A percentile compares a stretch with the other conserved stretches of the same genome.
phyloP scores from a whole-genome alignment of 257 asterid genomes.

The Nicotiana tomentosiformis region DNA sequence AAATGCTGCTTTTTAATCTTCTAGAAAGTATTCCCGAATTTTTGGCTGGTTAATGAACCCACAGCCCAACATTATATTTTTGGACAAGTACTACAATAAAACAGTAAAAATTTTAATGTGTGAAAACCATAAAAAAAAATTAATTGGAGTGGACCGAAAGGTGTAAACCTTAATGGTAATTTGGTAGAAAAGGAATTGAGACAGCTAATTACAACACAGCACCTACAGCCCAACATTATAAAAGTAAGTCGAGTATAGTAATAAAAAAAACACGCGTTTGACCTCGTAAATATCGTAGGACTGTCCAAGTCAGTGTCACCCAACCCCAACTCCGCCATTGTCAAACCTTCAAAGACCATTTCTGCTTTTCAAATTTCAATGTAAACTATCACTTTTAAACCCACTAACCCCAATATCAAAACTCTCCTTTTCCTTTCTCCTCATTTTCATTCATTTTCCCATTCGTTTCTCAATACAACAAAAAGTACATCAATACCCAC shows the following conservation, averaged over 20 bases:
- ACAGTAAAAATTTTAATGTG: too few species aligned
- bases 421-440: not conserved
- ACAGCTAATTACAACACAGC: conserved; percentile 9
- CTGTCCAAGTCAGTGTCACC: not conserved
- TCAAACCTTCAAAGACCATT: not conserved
- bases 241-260: not conserved
- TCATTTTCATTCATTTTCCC: not conserved
- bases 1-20: not conserved
- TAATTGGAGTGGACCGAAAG: too few species aligned
- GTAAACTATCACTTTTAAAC: not conserved
- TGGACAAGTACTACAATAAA: too few species aligned
- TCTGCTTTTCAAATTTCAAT: not conserved
- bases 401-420: not conserved
- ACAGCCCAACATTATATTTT: not conserved
- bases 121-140: too few species aligned
- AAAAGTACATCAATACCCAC: not conserved
- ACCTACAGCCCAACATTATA: not conserved
- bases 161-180: too few species aligned
- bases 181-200: not conserved
- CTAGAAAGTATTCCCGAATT: not conserved
- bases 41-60: not conserved
- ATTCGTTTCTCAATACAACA: not conserved
- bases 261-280: conserved; percentile 11
- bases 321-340: not conserved
- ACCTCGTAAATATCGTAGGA: conserved; percentile 16